Conservation (phyloP, 73 alveolate genomes). For the Stentor coeruleus region DNA sequence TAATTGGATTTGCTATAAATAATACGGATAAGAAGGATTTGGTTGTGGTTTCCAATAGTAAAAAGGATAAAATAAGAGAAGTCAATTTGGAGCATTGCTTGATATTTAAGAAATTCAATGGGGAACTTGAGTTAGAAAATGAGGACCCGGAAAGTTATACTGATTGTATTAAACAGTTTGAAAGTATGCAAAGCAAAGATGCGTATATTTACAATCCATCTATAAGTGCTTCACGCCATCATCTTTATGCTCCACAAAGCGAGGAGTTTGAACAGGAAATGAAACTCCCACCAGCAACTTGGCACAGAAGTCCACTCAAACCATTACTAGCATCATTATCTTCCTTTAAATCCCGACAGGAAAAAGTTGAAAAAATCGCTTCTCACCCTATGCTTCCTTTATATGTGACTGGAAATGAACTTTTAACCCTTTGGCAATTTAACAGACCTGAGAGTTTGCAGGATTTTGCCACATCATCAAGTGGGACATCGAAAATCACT, state of each 20-base stretch:
- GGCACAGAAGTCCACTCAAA: slow-evolving; percentile 21
- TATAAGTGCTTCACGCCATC: neutral
- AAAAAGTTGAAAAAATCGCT: slow-evolving; percentile 10
- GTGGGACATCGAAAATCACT: slow-evolving; percentile 1
- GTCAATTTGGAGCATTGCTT: neutral
- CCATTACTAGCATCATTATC: neutral
- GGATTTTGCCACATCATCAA: slow-evolving; percentile 21
- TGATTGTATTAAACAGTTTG: neutral
- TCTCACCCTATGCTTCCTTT: slow-evolving; percentile 10
- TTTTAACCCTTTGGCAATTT: slow-evolving; percentile 16
- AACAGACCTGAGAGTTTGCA: slow-evolving; percentile 7
- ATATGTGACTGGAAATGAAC: slow-evolving; percentile 19
- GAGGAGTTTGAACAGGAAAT: neutral
- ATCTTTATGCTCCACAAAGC: neutral
- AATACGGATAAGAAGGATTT: slow-evolving; percentile 3
- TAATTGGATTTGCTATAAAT: slow-evolving; percentile 12
- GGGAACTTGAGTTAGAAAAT: slow-evolving; percentile 3
- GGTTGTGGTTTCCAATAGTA: neutral
- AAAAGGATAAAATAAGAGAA: slow-evolving; percentile 15
- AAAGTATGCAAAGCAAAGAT: neutral
- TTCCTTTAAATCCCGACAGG: neutral
- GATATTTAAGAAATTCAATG: neutral
- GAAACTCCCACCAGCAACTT: slow-evolving; percentile 11
- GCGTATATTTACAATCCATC: slow-evolving; percentile 18
- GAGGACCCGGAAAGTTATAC: slow-evolving; percentile 23